Evolutionary conservation across 495 filamentous ascomycete species (phyloP), one percentile per base, ranked within the genome.

Genomic region (Tuber aestivum): DNA sequence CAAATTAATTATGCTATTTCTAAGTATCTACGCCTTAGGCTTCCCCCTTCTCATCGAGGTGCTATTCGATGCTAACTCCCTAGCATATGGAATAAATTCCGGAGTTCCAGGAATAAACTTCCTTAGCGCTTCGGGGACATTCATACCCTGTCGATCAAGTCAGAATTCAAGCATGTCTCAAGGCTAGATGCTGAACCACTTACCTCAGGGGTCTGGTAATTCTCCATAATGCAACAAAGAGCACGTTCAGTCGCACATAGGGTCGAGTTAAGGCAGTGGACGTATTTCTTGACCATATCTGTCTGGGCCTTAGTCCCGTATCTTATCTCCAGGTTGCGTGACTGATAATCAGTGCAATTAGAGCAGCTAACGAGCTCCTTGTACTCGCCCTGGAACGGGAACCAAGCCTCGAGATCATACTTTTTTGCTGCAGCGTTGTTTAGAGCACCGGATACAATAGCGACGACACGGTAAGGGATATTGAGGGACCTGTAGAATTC

Each of bases 321-420:
- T 23, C 93, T 88, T 76, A 97, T 97, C 83, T 97, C 93, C 14
- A 97, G 87, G 72, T 91, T 93, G 70, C 94, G 87, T 44, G 92
- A 90, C 86, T 97, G 94, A 87, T 97, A 97, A 83, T 97, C 94
- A 0, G 93, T 95, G 87, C 94, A 97, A 85, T 97, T 97, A 74
- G 92, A 94, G 87, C 93, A 97, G 38, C 93, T 97, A 61, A 99
- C 95, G 21, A 97, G 88, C 84, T 97, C 94, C 85, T 98, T 99
- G 88, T 97, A 98, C 84, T 98, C 96, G 76, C 92, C 91, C 79
- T 95, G 93, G 88, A 93, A 94, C 37, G 94, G 96, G 85, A 98
- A 98, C 93, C 94, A 97, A 3, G 96, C 96, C 83, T 99, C 95
- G 23, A 98, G 88, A 81, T 99, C 95, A 83, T 91, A 96, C 83